These are phyloP conservation scores for Cairneyella variabilis DNA, from an alignment of 495 filamentous ascomycete species.

Conservation along the genomic window DNA sequence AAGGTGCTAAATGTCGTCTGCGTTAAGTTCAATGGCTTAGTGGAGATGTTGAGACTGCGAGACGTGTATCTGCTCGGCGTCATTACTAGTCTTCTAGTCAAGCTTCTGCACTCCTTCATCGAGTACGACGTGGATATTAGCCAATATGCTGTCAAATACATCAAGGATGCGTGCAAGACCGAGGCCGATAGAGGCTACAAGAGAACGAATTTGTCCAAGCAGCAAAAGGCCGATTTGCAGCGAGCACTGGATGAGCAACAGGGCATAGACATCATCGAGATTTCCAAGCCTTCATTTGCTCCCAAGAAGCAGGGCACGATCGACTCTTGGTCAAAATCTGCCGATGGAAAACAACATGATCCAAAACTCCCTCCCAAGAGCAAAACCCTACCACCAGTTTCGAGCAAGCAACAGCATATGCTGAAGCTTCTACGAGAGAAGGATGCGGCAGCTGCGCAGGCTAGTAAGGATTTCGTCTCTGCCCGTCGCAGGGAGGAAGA, in stretches of 20 bases:
- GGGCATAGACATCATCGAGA: conserved; percentile 45
- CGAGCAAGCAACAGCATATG: conserved; percentile 31
- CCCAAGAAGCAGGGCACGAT: conserved; percentile 60
- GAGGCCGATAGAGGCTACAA: conserved; percentile 28
- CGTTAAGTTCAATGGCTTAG: conserved; percentile 60
- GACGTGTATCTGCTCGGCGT: conserved; percentile 78
- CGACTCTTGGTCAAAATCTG: conserved; percentile 40
- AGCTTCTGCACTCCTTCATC: conserved; percentile 69
- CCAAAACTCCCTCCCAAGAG: conserved; percentile 14
- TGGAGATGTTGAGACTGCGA: conserved; percentile 78
- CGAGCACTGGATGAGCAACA: conserved; percentile 75
- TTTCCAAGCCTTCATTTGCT: conserved; percentile 28
- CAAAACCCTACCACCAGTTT: conserved; percentile 29
- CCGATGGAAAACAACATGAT: conserved; percentile 18
- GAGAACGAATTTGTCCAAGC: conserved; percentile 67
- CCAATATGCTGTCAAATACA: conserved; percentile 52
- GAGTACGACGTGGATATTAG: conserved; percentile 66
- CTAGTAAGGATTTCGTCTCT: conserved; percentile 54
- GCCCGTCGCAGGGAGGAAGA: conserved; percentile 68
- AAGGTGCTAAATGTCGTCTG: conserved; percentile 58
- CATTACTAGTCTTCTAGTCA: conserved; percentile 58
- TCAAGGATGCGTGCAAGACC: conserved; percentile 42
- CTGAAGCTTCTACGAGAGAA: conserved; percentile 35
- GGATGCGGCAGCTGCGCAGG: conserved; percentile 19
- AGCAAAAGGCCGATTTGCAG: conserved; percentile 78